Conservation (phyloP, 495 filamentous ascomycete genomes). For the Aspergillus avenaceus region DNA sequence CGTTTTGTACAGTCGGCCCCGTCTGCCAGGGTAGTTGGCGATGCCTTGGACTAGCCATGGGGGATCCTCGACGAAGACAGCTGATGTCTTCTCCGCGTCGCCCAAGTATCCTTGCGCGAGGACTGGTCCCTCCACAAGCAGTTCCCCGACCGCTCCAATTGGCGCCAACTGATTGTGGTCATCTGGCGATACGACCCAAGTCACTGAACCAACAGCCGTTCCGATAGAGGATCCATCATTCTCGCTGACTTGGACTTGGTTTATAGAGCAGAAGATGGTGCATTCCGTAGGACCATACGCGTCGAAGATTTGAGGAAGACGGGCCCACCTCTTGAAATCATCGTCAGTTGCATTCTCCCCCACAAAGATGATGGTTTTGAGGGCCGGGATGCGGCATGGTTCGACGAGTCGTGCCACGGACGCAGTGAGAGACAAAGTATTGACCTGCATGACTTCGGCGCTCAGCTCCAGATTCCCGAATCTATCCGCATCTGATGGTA, state of each 20-base stretch:
- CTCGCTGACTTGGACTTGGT: not conserved
- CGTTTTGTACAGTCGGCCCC: constrained; percentile 15
- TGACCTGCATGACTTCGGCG: constrained; percentile 21
- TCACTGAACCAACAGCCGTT: too few species aligned
- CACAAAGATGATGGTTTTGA: constrained; percentile 18
- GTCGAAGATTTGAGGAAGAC: constrained; percentile 6
- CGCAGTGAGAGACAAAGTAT: constrained; percentile 25
- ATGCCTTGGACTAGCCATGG: constrained; percentile 24
- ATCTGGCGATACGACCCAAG: constrained; percentile 61
- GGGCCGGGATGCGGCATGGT: constrained; percentile 14
- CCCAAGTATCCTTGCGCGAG: constrained; percentile 67
- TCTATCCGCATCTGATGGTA: constrained; percentile 44
- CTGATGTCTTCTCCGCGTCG: constrained; percentile 49
- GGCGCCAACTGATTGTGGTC: constrained; percentile 45
- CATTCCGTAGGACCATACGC: constrained; percentile 16
- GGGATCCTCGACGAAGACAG: constrained; percentile 52
- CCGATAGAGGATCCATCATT: not conserved
- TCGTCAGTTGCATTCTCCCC: constrained; percentile 22
- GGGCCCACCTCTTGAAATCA: constrained; percentile 5
- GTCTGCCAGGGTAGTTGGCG: not conserved
- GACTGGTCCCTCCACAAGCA: constrained; percentile 70
- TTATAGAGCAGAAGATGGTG: constrained; percentile 2
- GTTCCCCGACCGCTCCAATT: constrained; percentile 63
- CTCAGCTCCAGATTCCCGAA: constrained; percentile 21
- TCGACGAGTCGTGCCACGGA: constrained; percentile 21